These are phyloP conservation scores for Xerocomellus dryophilus DNA, from an alignment of 768 basidiomycete species.

Conservation along the genomic window DNA sequence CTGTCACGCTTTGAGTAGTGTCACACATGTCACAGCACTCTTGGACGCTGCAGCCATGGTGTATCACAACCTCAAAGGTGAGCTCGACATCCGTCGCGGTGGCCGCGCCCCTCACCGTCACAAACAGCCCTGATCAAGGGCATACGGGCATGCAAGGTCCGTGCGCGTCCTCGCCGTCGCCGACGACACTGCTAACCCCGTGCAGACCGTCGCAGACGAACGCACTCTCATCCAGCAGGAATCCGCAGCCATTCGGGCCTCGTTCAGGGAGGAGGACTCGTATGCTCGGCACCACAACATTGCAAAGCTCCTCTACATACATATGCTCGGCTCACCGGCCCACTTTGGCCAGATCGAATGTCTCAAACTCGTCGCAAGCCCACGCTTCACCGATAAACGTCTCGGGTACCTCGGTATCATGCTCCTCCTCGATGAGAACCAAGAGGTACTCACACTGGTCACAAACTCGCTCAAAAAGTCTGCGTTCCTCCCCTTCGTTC, in stretches of 20 bases:
- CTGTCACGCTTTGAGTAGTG: slow-evolving; percentile 20
- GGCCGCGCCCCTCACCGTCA: slow-evolving; percentile 20
- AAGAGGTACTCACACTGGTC: slow-evolving; percentile 94
- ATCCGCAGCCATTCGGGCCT: slow-evolving; percentile 93
- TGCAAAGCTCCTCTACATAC: slow-evolving; percentile 96
- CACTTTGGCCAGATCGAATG: slow-evolving; percentile 99
- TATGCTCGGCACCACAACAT: slow-evolving; percentile 95
- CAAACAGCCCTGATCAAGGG: slow-evolving; percentile 90
- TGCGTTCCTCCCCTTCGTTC: background rate
- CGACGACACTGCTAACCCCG: slow-evolving; percentile 21
- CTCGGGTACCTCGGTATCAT: slow-evolving; percentile 97
- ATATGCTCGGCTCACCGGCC: slow-evolving; percentile 97
- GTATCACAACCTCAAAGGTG: slow-evolving; percentile 85
- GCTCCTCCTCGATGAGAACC: slow-evolving; percentile 95
- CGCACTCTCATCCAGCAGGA: slow-evolving; percentile 95
- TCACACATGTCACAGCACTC: slow-evolving; percentile 25
- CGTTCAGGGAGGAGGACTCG: slow-evolving; percentile 96
- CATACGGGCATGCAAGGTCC: slow-evolving; percentile 93
- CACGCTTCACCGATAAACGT: slow-evolving; percentile 93
- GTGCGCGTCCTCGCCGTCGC: slow-evolving; percentile 17
- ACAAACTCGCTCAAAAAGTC: slow-evolving; percentile 99
- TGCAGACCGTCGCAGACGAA: slow-evolving; percentile 95
- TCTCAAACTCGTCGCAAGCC: slow-evolving; percentile 90
- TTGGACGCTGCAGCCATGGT: slow-evolving; percentile 48
- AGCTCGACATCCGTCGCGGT: slow-evolving; percentile 12